Percentiles rank a stretch among this genome's conserved stretches.
phyloP scores from a whole-genome alignment of 768 basidiomycete species.

The Boletus pseudo-olivaceus region DNA sequence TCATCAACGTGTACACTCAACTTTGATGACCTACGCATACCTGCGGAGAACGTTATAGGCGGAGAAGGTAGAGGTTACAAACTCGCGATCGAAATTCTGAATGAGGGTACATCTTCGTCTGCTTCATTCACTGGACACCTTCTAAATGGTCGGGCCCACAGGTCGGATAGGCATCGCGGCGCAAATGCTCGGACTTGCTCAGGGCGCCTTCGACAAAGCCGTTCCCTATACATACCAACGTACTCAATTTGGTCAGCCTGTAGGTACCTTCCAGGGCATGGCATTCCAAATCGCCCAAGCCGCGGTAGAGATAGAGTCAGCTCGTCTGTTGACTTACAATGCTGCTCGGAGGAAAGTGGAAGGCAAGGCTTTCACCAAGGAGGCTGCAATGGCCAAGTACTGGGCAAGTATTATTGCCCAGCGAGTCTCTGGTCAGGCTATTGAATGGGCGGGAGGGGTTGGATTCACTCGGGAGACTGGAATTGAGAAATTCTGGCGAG shows the following conservation, averaged over 20 bases:
- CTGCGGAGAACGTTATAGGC: conserved; percentile 85
- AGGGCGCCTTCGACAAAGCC: conserved; percentile 93
- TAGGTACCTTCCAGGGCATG: conserved; percentile 97
- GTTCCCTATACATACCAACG: conserved; percentile 96
- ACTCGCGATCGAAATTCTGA: conserved; percentile 94
- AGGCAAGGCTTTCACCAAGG: conserved; percentile 78
- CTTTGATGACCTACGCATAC: conserved; percentile 91
- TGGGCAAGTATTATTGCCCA: conserved; percentile 88
- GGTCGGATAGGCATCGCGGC: conserved; percentile 96
- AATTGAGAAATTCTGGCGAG: conserved; percentile 95
- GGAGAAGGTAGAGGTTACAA: conserved; percentile 93
- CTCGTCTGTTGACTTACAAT: conserved; percentile 91
- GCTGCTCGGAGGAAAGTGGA: conserved; percentile 94
- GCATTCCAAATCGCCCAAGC: conserved; percentile 90
- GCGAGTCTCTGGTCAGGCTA: conserved; percentile 80
- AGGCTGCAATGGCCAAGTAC: conserved; percentile 98
- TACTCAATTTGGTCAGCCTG: conserved; percentile 88
- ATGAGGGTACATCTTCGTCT: conserved; percentile 60
- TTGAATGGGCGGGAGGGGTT: conserved; percentile 94
- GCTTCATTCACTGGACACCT: neutral
- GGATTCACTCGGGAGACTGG: conserved; percentile 93
- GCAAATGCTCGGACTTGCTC: conserved; percentile 97
- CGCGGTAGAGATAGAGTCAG: conserved; percentile 85
- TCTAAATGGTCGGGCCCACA: conserved; percentile 15
- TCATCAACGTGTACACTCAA: conserved; percentile 92